A percentile compares a stretch with the other conserved stretches of the same genome.
These are phyloP conservation scores for Fusarium sp. DNA, from an alignment of 2,329 filamentous ascomycete species.

Conservation along the genomic window DNA sequence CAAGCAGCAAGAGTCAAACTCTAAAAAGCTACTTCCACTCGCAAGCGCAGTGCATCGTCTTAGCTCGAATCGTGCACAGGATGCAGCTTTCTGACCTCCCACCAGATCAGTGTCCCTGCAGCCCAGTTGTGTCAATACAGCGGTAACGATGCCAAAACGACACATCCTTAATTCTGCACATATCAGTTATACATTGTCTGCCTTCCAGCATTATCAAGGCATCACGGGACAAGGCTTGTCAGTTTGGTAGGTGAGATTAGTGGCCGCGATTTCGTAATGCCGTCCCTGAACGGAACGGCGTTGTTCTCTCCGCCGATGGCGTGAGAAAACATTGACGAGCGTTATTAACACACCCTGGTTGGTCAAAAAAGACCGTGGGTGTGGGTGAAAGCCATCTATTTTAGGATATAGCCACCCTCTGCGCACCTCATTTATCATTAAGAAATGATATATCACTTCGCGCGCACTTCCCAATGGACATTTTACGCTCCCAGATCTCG, in stretches of 20 bases:
- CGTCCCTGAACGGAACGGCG: constrained; percentile 37
- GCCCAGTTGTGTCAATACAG: background rate
- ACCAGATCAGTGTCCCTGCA: background rate
- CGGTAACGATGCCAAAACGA: constrained; percentile 17
- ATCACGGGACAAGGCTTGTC: constrained; percentile 36
- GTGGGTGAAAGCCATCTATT: constrained; percentile 20
- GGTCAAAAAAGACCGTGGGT: background rate
- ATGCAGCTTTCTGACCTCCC: background rate
- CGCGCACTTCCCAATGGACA: constrained; percentile 25
- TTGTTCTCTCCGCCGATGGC: constrained; percentile 45
- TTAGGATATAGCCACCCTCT: constrained; percentile 37
- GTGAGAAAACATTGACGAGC: constrained; percentile 43
- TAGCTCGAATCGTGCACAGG: background rate
- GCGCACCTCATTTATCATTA: constrained; percentile 14
- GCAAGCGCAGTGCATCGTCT: background rate
- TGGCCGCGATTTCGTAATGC: constrained; percentile 37
- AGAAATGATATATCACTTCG: constrained; percentile 42
- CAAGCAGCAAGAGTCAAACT: background rate
- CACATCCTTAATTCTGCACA: constrained; percentile 5
- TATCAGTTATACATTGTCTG: constrained; percentile 33
- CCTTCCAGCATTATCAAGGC: constrained; percentile 32
- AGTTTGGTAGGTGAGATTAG: constrained; percentile 32
- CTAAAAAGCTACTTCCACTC: background rate
- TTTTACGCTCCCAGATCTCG: constrained; percentile 41
- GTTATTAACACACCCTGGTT: background rate